Percentiles rank a stretch among this genome's conserved stretches.
phyloP scores from a whole-genome alignment of 306 rosid genomes.

The Vigna mungo region DNA sequence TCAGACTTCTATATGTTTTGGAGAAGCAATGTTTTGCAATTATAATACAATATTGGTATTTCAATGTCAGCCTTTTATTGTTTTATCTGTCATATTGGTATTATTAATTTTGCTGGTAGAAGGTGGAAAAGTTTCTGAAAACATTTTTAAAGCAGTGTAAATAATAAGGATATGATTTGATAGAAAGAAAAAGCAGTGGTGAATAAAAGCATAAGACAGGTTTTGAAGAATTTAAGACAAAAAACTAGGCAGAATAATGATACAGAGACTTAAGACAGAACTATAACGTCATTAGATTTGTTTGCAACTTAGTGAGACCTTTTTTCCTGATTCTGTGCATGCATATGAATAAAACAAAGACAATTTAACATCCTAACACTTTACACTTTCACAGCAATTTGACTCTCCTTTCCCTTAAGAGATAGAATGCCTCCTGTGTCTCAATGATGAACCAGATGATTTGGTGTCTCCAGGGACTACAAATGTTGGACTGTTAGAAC shows the following conservation, averaged over 20 bases:
- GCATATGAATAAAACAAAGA: slow-evolving; percentile 33
- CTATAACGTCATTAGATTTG: slow-evolving; percentile 46
- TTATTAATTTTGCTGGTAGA: too few species aligned
- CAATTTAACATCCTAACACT: slow-evolving; percentile 57
- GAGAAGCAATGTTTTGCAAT: too few species aligned
- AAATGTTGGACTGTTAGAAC: slow-evolving; percentile 93
- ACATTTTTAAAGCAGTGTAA: neutral
- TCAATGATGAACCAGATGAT: slow-evolving; percentile 74
- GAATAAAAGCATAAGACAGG: slow-evolving; percentile 21
- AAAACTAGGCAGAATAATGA: slow-evolving; percentile 39
- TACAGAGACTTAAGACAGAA: slow-evolving; percentile 24
- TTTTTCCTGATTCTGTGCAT: slow-evolving; percentile 48
- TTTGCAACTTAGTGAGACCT: too few species aligned
- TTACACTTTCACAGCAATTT: slow-evolving; percentile 59
- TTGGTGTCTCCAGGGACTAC: slow-evolving; percentile 75
- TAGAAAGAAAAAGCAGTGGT: slow-evolving; percentile 9
- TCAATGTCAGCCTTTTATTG: too few species aligned
- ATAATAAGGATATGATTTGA: slow-evolving; percentile 10
- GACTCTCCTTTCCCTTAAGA: slow-evolving; percentile 55
- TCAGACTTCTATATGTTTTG: too few species aligned
- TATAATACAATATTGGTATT: too few species aligned
- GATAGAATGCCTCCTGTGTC: slow-evolving; percentile 91
- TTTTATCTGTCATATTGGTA: too few species aligned
- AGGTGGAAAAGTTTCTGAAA: too few species aligned
- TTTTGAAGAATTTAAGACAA: neutral